Conservation (phyloP, 441 rosid species). For the Erodium chrysanthum region DNA sequence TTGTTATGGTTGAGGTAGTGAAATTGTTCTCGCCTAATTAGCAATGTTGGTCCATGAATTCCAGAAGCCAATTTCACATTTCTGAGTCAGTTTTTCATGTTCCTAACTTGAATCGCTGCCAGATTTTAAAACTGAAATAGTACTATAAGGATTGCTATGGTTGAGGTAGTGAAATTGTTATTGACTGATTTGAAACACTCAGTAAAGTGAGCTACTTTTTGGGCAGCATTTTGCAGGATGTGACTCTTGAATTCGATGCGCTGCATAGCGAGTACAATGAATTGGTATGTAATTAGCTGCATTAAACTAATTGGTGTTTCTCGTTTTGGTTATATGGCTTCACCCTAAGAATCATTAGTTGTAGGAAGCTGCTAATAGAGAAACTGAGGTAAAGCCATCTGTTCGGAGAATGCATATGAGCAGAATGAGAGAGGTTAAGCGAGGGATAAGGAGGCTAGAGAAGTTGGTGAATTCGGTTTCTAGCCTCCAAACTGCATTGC, state of each 20-base stretch:
- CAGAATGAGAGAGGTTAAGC: constrained; percentile 62
- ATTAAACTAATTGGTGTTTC: constrained; percentile 8
- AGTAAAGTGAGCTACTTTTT: constrained; percentile 12
- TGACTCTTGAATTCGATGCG: constrained; percentile 44
- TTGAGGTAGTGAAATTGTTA: background rate
- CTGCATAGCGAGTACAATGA: constrained; percentile 39
- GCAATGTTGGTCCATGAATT: background rate
- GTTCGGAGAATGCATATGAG: constrained; percentile 41
- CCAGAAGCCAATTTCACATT: background rate
- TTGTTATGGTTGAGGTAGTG: background rate
- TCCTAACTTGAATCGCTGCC: background rate
- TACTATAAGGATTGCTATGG: background rate
- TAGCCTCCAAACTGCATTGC: constrained; percentile 43
- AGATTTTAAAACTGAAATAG: too few relatives aligned
- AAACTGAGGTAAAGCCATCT: constrained; percentile 36
- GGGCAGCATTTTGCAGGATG: constrained; percentile 66
- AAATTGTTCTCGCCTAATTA: background rate
- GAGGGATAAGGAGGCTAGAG: constrained; percentile 49
- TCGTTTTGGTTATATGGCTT: constrained; percentile 7
- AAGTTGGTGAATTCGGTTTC: constrained; percentile 50
- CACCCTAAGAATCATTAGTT: constrained; percentile 21
- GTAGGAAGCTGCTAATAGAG: constrained; percentile 40
- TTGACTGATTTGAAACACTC: background rate
- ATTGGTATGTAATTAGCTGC: constrained; percentile 42
- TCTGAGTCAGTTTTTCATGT: background rate